phyloP scores from a whole-genome alignment of 2,329 filamentous ascomycete genomes.

The Paraconiothyrium sp. region DNA sequence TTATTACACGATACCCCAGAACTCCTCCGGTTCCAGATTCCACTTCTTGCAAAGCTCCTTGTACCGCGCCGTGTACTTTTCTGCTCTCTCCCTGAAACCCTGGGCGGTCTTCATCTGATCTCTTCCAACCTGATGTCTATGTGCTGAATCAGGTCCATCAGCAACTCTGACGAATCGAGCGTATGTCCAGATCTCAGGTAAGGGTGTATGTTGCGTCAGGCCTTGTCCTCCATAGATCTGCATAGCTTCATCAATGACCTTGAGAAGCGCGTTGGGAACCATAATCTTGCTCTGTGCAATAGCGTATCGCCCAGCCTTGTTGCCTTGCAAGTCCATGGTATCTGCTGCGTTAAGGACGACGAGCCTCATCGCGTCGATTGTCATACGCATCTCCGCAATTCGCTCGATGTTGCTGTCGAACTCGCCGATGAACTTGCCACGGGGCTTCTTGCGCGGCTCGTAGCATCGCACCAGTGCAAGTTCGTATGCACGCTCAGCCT shows the following conservation, averaged over 20 bases:
- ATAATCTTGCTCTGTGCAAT: conserved; percentile 57
- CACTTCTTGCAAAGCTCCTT: conserved; percentile 48
- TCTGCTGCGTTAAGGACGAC: conserved; percentile 55
- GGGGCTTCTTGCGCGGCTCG: conserved; percentile 51
- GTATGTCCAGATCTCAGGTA: conserved; percentile 57
- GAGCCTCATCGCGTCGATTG: conserved; percentile 52
- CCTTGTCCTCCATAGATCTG: conserved; percentile 56
- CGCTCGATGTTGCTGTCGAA: conserved; percentile 55
- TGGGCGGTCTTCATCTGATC: conserved; percentile 55
- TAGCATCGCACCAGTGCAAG: conserved; percentile 52
- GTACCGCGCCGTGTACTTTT: conserved; percentile 47
- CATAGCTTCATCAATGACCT: conserved; percentile 56
- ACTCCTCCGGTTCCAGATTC: conserved; percentile 41
- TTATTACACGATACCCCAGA: conserved; percentile 38
- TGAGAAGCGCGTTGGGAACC: conserved; percentile 51
- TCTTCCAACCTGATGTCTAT: conserved; percentile 54
- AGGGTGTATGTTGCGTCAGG: conserved; percentile 53
- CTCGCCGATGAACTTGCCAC: conserved; percentile 53
- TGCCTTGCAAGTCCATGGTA: conserved; percentile 53
- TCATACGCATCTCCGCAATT: conserved; percentile 54
- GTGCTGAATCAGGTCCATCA: conserved; percentile 54
- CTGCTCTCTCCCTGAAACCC: conserved; percentile 45
- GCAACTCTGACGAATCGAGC: conserved; percentile 54
- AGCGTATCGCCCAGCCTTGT: conserved; percentile 53
- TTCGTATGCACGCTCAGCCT: conserved; percentile 55